Percentiles rank a stretch among this genome's conserved stretches.
Conservation (phyloP, 495 filamentous ascomycete genomes). For the Aspergillus nanangensis region DNA sequence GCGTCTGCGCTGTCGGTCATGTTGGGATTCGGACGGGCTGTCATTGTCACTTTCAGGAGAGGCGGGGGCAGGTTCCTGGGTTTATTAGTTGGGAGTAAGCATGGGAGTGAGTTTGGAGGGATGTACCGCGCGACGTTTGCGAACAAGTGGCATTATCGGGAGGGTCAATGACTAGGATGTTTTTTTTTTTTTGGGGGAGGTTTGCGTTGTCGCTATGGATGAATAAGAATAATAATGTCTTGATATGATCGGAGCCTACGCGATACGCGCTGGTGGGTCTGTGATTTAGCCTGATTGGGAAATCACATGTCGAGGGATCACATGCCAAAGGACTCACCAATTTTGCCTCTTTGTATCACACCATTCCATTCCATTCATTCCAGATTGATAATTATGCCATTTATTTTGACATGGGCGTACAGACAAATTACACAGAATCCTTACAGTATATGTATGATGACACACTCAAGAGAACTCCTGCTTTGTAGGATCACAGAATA, state of each 20-base stretch:
- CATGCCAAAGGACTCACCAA: too few species aligned
- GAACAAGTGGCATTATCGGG: constrained; percentile 31
- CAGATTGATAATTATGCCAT: background rate
- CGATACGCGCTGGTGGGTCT: background rate
- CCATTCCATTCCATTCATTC: background rate
- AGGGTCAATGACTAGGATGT: too few species aligned
- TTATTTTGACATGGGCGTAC: background rate
- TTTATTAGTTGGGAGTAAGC: background rate
- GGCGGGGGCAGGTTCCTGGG: constrained; percentile 2
- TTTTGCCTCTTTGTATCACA: too few species aligned
- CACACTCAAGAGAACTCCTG: constrained; percentile 1
- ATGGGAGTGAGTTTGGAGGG: background rate
- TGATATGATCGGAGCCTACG: constrained; percentile 5
- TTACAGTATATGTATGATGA: background rate
- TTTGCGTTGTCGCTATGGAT: background rate
- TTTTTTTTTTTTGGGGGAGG: background rate
- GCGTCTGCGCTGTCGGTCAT: constrained; percentile 15
- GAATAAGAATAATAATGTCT: constrained; percentile 15
- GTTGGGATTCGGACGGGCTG: constrained; percentile 1
- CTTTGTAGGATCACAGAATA: background rate
- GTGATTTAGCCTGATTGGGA: constrained; percentile 1
- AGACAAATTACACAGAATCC: background rate
- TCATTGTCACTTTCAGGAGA: constrained; percentile 4
- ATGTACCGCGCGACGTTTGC: constrained; percentile 38
- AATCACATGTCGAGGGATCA: constrained; percentile 5